These are phyloP conservation scores for Musa beccarii DNA, from an alignment of 176 grass and related monocot genomes.

Conservation along the genomic window DNA sequence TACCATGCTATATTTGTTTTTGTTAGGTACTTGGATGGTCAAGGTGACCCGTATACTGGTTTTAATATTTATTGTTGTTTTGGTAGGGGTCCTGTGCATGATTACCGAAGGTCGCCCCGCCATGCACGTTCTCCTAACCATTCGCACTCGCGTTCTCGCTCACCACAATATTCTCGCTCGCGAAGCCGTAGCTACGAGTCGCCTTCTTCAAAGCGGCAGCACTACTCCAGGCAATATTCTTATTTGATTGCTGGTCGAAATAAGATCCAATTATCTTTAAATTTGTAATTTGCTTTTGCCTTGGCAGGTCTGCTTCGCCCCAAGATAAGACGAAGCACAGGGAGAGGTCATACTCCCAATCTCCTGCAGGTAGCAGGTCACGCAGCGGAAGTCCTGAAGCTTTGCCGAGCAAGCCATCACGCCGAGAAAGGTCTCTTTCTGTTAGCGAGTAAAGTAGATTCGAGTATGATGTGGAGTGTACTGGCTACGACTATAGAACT, in stretches of 20 bases:
- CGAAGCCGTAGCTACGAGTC: not conserved
- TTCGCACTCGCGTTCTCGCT: constrained; percentile 10
- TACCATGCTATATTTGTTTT: too few species aligned
- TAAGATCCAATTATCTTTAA: not conserved
- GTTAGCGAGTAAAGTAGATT: constrained; percentile 11
- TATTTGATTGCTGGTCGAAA: not conserved
- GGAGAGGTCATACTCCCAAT: not conserved
- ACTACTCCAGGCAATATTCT: constrained; percentile 1
- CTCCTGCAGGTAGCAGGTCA: constrained; percentile 16
- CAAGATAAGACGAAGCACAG: not conserved
- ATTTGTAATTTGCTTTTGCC: not conserved
- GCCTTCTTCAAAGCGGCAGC: constrained; percentile 9
- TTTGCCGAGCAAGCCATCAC: not conserved
- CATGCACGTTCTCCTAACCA: constrained; percentile 12
- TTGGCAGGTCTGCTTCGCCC: constrained; percentile 17
- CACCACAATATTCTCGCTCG: constrained; percentile 9
- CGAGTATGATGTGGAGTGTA: too few species aligned
- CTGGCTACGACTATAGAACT: too few species aligned
- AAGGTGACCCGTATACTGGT: not conserved
- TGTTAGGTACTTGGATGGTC: too few species aligned
- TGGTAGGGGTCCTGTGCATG: constrained; percentile 6
- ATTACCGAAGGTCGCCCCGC: not conserved
- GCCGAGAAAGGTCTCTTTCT: constrained; percentile 18
- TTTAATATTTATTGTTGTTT: not conserved
- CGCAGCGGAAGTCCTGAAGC: constrained; percentile 8